Evolutionary conservation across 2,329 filamentous ascomycete species (phyloP).

Genomic region (Cladorrhinum sp.): DNA sequence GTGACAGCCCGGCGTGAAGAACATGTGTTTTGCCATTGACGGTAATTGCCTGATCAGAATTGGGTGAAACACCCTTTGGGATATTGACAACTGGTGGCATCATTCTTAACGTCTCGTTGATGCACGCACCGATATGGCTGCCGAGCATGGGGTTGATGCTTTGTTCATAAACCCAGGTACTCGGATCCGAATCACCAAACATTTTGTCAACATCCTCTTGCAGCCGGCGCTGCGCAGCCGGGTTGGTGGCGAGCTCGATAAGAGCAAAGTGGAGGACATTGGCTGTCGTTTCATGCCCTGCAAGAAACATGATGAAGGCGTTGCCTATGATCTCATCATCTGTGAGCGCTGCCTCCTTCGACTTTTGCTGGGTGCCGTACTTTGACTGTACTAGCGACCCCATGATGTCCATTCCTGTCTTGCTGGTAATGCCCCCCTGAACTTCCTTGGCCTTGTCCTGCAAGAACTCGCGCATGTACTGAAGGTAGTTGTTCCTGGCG

Average conservation of each 20-base stretch:
- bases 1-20: conserved; percentile 54
- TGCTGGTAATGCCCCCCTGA: conserved; percentile 28
- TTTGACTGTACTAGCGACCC: conserved; percentile 48
- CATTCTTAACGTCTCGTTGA: conserved; percentile 74
- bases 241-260: conserved; percentile 64
- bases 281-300: conserved; percentile 78
- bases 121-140: conserved; percentile 68
- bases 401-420: conserved; percentile 52
- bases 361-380: conserved; percentile 31
- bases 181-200: conserved; percentile 55
- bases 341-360: conserved; percentile 36
- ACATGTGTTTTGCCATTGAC: conserved; percentile 57
- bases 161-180: conserved; percentile 68
- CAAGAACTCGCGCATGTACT: conserved; percentile 69
- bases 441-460: conserved; percentile 54
- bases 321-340: conserved; percentile 70
- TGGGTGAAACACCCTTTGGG: conserved; percentile 59
- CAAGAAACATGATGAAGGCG: conserved; percentile 65
- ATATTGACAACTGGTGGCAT: conserved; percentile 69
- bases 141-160: conserved; percentile 64
- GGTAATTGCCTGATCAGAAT: conserved; percentile 54
- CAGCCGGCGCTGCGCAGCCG: conserved; percentile 59
- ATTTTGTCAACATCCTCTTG: conserved; percentile 68
- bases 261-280: conserved; percentile 71
- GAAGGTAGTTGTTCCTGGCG: conserved; percentile 60